Conservation (phyloP, 345 rosid genomes). For the Citrus inodora region DNA sequence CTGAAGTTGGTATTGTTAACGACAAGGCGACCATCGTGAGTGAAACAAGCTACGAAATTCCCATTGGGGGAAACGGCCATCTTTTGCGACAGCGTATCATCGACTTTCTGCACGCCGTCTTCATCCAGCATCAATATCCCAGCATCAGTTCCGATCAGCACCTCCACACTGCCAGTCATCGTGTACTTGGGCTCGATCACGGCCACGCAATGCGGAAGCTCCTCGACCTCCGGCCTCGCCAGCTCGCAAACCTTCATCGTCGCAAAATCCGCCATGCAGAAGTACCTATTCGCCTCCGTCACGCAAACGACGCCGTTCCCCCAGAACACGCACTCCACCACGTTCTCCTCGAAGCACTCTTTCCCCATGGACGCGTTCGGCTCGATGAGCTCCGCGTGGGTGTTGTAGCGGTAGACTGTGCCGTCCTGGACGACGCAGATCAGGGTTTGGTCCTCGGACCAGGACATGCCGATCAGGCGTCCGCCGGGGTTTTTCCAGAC, state of each 20-base stretch:
- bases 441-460: slow-evolving; percentile 90
- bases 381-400: slow-evolving; percentile 69
- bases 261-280: slow-evolving; percentile 72
- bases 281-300: slow-evolving; percentile 66
- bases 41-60: slow-evolving; percentile 73
- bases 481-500: slow-evolving; percentile 96
- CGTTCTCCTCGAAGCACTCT: slow-evolving; percentile 90
- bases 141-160: slow-evolving; percentile 57
- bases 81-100: slow-evolving; percentile 53
- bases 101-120: slow-evolving; percentile 57
- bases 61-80: slow-evolving; percentile 83
- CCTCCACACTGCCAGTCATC: slow-evolving; percentile 81
- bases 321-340: slow-evolving; percentile 87
- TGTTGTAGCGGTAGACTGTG: slow-evolving; percentile 74
- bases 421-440: slow-evolving; percentile 89
- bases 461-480: slow-evolving; percentile 83
- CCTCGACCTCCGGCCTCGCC: slow-evolving; percentile 36
- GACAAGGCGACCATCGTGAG: slow-evolving; percentile 76
- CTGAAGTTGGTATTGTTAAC: slow-evolving; percentile 58
- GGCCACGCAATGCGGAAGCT: slow-evolving; percentile 60
- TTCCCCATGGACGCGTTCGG: slow-evolving; percentile 72
- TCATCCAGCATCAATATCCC: slow-evolving; percentile 71
- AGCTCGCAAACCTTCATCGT: slow-evolving; percentile 20
- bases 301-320: slow-evolving; percentile 86
- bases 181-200: slow-evolving; percentile 92